phyloP scores from a whole-genome alignment of 2,329 filamentous ascomycete species.

The Aspergillus persii region DNA sequence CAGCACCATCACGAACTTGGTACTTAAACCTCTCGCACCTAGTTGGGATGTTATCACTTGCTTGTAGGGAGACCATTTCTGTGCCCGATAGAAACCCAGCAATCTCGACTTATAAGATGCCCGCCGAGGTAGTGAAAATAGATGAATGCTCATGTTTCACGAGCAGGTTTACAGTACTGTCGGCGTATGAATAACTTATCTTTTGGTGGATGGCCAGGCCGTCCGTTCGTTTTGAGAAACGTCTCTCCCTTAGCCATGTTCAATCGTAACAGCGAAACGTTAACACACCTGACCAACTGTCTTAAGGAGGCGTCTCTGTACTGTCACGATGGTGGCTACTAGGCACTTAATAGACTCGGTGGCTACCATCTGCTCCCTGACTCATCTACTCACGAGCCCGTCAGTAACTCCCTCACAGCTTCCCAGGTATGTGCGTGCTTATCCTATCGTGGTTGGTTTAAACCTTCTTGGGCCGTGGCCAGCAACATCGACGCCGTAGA shows the following conservation, averaged over 20 bases:
- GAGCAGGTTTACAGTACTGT: background rate
- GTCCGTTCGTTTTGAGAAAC: background rate
- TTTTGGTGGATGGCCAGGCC: too few species aligned
- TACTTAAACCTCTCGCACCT: too few species aligned
- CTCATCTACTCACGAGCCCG: conserved; percentile 1
- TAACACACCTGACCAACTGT: background rate
- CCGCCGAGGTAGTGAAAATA: background rate
- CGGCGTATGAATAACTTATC: too few species aligned
- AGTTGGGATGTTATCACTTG: too few species aligned
- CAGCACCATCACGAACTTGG: too few species aligned
- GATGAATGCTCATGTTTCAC: background rate
- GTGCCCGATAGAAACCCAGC: too few species aligned
- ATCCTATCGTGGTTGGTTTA: background rate
- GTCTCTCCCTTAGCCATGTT: background rate
- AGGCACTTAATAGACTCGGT: conserved; percentile 4
- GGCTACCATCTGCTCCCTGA: conserved; percentile 2
- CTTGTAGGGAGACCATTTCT: too few species aligned
- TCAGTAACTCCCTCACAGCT: conserved; percentile 3
- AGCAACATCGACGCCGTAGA: too few species aligned
- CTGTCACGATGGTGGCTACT: background rate
- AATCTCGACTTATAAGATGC: too few species aligned
- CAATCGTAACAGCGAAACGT: background rate
- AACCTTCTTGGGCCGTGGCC: too few species aligned
- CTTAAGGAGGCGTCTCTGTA: background rate
- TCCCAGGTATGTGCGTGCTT: conserved; percentile 2